These are phyloP conservation scores for Tricholoma bakamatsutake DNA, from an alignment of 768 basidiomycete species.

Conservation along the genomic window DNA sequence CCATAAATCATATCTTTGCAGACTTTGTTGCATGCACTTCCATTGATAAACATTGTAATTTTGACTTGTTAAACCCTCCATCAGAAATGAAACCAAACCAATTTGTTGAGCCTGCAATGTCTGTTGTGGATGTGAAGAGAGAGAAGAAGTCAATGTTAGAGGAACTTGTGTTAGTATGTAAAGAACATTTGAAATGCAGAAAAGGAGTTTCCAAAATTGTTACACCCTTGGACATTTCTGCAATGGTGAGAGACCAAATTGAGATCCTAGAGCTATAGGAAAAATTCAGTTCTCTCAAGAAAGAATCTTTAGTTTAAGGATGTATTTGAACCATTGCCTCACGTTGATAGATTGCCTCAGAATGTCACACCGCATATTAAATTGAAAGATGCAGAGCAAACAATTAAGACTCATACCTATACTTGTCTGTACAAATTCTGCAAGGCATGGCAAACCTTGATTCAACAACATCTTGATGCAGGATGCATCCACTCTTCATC, in stretches of 20 bases:
- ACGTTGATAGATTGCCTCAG: background rate
- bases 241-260: background rate
- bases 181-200: background rate
- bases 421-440: no score
- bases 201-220: background rate
- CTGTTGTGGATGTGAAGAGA: background rate
- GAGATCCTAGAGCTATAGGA: background rate
- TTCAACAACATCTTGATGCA: no score
- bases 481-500: no score
- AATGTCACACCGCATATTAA: background rate
- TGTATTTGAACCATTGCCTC: background rate
- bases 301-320: background rate
- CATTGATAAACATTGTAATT: constrained; percentile 8
- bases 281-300: background rate
- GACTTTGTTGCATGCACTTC: constrained; percentile 12
- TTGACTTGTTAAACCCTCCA: constrained; percentile 4
- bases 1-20: constrained; percentile 13
- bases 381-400: no score
- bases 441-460: no score
- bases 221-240: background rate
- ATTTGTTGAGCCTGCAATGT: background rate
- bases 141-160: background rate
- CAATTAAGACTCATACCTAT: no score
- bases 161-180: background rate
- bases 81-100: background rate